Percentiles rank a stretch among this genome's conserved stretches.
Conservation (phyloP, 129 eudicot genomes). For the Calendula officinalis region DNA sequence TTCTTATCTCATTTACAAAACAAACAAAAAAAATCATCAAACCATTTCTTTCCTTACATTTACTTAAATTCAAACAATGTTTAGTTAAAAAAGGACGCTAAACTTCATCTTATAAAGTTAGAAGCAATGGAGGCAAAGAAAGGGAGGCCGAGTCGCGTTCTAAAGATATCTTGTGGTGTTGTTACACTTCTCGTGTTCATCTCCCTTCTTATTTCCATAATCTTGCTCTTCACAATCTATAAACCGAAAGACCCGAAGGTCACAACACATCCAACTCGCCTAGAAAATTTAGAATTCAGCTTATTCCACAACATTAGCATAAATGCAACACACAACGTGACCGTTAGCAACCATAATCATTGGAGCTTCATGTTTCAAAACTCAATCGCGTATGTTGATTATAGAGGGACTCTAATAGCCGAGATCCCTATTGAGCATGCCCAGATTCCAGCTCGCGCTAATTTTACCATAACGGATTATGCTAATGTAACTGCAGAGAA, state of each 20-base stretch:
- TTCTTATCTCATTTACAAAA: neutral
- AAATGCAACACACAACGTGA: constrained; percentile 32
- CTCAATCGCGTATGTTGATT: constrained; percentile 20
- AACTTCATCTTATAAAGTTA: neutral
- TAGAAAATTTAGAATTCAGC: constrained; percentile 12
- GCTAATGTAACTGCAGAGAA: constrained; percentile 27
- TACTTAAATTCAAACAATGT: constrained; percentile 4
- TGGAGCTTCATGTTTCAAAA: constrained; percentile 26
- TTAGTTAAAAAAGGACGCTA: neutral
- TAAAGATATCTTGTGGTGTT: constrained; percentile 25
- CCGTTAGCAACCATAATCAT: constrained; percentile 23
- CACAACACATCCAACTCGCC: constrained; percentile 25
- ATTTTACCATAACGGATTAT: constrained; percentile 15
- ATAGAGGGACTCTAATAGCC: constrained; percentile 20
- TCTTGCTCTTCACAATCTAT: constrained; percentile 20
- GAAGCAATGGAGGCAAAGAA: constrained; percentile 24
- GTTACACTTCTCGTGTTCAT: constrained; percentile 9
- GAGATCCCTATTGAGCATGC: constrained; percentile 31
- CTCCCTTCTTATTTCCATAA: constrained; percentile 16
- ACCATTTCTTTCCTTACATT: neutral
- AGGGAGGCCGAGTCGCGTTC: constrained; percentile 14
- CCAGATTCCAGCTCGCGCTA: constrained; percentile 24
- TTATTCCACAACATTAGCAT: constrained; percentile 23
- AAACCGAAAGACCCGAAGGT: constrained; percentile 31
- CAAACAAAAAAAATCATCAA: constrained; percentile 15